These are phyloP conservation scores for Cardamine resedifolia DNA, from an alignment of 345 rosid species.

Conservation along the genomic window DNA sequence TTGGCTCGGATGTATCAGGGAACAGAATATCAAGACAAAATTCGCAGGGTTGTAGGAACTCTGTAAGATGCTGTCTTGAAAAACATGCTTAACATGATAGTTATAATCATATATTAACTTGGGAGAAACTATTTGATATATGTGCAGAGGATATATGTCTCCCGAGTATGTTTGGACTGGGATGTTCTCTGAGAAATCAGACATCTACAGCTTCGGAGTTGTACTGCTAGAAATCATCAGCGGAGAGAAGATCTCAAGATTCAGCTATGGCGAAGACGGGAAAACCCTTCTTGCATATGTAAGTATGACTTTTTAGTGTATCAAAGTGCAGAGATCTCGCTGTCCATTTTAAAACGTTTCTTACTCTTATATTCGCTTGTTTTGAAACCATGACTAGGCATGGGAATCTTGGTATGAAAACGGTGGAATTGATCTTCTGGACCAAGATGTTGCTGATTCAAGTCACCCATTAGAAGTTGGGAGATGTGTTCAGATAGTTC, in stretches of 20 bases:
- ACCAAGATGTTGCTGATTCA: slow-evolving; percentile 7
- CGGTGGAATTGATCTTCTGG: slow-evolving; percentile 20
- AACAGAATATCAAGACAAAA: slow-evolving; percentile 17
- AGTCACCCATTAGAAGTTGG: slow-evolving; percentile 3
- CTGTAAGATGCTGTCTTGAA: background rate
- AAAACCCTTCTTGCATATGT: slow-evolving; percentile 31
- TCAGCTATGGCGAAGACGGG: background rate
- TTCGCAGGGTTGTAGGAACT: slow-evolving; percentile 27
- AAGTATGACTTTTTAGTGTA: too few species aligned
- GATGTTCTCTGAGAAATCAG: slow-evolving; percentile 47
- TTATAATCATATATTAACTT: background rate
- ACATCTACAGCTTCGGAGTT: slow-evolving; percentile 51
- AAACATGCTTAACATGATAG: background rate
- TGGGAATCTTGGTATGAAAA: slow-evolving; percentile 28
- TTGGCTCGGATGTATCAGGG: slow-evolving; percentile 33
- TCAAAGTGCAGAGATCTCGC: too few species aligned
- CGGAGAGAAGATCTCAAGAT: slow-evolving; percentile 26
- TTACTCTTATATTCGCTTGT: background rate
- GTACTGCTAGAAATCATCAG: slow-evolving; percentile 32
- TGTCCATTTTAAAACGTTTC: background rate
- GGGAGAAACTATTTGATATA: background rate
- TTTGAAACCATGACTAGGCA: slow-evolving; percentile 11
- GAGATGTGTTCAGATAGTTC: slow-evolving; percentile 28
- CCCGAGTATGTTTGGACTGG: slow-evolving; percentile 54
- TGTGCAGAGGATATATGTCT: slow-evolving; percentile 42